Percentiles rank a stretch among this genome's conserved stretches.
phyloP scores from a whole-genome alignment of 345 rosid genomes.

The Rubroshorea leprosula region DNA sequence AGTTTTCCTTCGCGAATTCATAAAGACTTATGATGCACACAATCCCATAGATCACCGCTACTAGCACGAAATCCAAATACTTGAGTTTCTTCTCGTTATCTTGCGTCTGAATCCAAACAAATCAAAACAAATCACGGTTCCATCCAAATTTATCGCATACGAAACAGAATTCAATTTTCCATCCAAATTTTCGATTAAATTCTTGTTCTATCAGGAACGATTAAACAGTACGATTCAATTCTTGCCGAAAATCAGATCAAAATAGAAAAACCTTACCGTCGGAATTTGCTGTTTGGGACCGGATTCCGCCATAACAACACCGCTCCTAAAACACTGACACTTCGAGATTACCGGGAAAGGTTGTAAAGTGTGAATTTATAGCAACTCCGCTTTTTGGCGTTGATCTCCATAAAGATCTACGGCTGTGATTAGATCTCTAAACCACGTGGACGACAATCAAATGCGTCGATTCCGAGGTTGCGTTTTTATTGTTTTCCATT shows the following conservation, averaged over 20 bases:
- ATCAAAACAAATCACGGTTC: neutral
- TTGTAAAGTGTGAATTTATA: slow-evolving; percentile 2
- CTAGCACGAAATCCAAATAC: slow-evolving; percentile 57
- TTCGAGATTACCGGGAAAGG: slow-evolving; percentile 8
- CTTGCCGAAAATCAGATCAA: too few species aligned
- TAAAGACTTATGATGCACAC: slow-evolving; percentile 44
- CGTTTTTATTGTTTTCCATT: neutral
- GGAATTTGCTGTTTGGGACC: slow-evolving; percentile 20
- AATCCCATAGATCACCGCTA: slow-evolving; percentile 34
- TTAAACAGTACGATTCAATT: too few species aligned
- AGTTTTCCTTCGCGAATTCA: slow-evolving; percentile 63
- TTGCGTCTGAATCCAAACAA: slow-evolving; percentile 14
- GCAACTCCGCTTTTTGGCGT: slow-evolving; percentile 15
- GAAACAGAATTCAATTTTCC: neutral
- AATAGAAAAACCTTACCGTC: slow-evolving; percentile 10
- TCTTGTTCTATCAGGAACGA: neutral
- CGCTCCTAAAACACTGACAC: neutral
- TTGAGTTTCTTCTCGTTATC: slow-evolving; percentile 37
- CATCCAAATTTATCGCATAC: neutral
- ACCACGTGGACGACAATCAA: slow-evolving; percentile 11
- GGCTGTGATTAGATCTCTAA: neutral
- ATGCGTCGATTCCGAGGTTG: neutral
- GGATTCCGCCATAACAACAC: slow-evolving; percentile 23
- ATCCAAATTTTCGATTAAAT: neutral
- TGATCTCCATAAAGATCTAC: neutral